Evolutionary conservation across 164 flowering plant species (phyloP).

Genomic region (Paratinospora sagittata): DNA sequence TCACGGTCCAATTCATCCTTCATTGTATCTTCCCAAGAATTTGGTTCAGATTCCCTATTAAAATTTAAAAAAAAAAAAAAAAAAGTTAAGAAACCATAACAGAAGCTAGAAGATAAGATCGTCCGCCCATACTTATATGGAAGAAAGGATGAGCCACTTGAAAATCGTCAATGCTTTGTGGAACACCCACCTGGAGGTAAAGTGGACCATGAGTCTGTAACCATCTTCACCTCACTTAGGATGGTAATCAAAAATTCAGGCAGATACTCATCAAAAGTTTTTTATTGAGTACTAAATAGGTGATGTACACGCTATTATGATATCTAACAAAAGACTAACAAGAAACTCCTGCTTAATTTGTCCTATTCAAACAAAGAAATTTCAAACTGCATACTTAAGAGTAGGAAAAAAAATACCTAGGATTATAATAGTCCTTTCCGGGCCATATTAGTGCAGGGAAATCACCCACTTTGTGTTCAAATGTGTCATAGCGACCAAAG

Average conservation of each 20-base stretch:
- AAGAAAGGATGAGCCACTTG: background rate
- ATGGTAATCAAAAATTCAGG: background rate
- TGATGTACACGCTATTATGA: background rate
- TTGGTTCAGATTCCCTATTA: constrained; percentile 96
- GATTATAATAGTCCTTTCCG: constrained; percentile 97
- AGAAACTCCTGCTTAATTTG: background rate
- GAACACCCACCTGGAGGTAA: background rate
- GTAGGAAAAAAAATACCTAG: constrained; percentile 48
- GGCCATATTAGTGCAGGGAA: constrained; percentile 77
- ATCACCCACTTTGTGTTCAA: constrained; percentile 80
- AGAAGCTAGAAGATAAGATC: background rate
- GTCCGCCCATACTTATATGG: background rate
- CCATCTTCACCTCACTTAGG: background rate
- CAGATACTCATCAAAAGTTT: background rate
- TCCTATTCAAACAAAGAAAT: constrained; percentile 6
- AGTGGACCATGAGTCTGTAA: background rate
- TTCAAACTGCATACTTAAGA: background rate
- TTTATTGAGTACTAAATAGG: background rate
- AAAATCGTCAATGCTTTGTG: background rate
- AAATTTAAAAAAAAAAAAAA: background rate
- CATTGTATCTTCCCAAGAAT: constrained; percentile 96
- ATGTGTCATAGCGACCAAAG: constrained; percentile 94
- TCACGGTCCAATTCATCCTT: constrained; percentile 86
- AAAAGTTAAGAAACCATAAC: too few relatives aligned
- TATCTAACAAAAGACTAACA: background rate